Conservation (phyloP, 805 yeast species). For the Cyberlindnera sargentensis region DNA sequence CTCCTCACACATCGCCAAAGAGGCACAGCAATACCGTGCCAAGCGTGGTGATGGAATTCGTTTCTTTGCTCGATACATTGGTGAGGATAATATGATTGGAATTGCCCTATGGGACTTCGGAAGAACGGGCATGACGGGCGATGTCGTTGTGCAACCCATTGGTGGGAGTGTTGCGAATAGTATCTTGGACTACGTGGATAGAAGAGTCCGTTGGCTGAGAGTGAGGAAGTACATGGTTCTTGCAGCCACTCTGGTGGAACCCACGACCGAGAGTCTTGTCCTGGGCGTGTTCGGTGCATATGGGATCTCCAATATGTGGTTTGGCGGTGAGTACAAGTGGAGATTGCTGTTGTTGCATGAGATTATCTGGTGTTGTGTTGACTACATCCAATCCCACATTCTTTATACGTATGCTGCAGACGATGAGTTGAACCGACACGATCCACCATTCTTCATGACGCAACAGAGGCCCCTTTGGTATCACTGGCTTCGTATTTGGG, state of each 20-base stretch:
- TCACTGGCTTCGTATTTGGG: constrained; percentile 45
- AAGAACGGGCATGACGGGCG: constrained; percentile 73
- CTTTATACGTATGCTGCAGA: constrained; percentile 28
- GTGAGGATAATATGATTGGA: constrained; percentile 91
- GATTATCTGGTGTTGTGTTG: constrained; percentile 56
- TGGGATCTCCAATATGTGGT: constrained; percentile 43
- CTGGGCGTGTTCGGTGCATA: constrained; percentile 62
- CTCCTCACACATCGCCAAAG: constrained; percentile 29
- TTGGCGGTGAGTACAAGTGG: constrained; percentile 27
- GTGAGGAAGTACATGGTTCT: constrained; percentile 84
- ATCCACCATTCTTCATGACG: constrained; percentile 26
- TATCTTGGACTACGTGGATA: constrained; percentile 48
- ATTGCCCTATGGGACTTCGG: constrained; percentile 72
- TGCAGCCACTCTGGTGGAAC: constrained; percentile 78
- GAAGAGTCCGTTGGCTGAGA: constrained; percentile 80
- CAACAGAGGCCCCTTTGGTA: neutral
- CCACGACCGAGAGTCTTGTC: constrained; percentile 72
- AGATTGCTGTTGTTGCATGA: constrained; percentile 45
- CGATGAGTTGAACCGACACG: constrained; percentile 9
- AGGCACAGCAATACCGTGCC: constrained; percentile 25
- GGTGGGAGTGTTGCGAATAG: constrained; percentile 31
- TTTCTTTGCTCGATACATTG: constrained; percentile 73
- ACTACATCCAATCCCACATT: constrained; percentile 49
- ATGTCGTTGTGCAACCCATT: constrained; percentile 72
- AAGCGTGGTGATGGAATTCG: constrained; percentile 43